Base-by-base conservation (phyloP, 2,329 filamentous ascomycete species). In the Trichoderma brevicompactum region DNA sequence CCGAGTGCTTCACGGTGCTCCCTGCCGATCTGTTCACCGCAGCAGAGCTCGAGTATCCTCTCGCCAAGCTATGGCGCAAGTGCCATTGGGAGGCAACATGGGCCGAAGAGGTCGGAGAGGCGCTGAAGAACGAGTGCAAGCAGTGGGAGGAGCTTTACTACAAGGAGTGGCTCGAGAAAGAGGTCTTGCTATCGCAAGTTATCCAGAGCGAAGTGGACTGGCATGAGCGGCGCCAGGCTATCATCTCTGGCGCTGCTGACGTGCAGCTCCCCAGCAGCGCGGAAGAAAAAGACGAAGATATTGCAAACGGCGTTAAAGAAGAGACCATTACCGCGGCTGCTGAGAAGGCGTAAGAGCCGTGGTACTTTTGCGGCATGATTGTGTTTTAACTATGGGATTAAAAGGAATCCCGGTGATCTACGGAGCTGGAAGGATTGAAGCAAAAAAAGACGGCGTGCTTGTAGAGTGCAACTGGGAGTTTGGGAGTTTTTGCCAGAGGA, bases 141-240 rank as follows among this genome's bases (percentile, higher is more conserved):
- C 79, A 80, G 49, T 84, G 90, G 75, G 90, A 94, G 75, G 85
- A 85, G 41, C 72, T 82, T 12, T 88, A 90, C 76, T 86, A 86
- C 74, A 83, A 87, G 68, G 90, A 92, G 74, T 95, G 92, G 92
- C 79, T 87, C 13, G 87, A 91, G 77, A 94, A 94, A 77, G 91
- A 95, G 77, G 83, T 92, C 36, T 77, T 94, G 17, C 77, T 95
- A n/a, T 86, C 92, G 65, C 91, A 92, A 72, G 83, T 90, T 38
- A 83, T 92, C 70, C 77, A 83, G 71, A 83, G 81, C 71, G 91
- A 94, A 74, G 81, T 86, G 40, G 87, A 89, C 74, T 88, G 89
- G 79, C 85, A 88, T 70, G 80, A 83, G 65, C 81, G 87, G 60
- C 82, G 86, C 46, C 78, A 83, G 70, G 81, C 82, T 5, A 84